These are phyloP conservation scores for Leishmania lainsoni DNA, from an alignment of 208 protist genomes.

Conservation along the genomic window DNA sequence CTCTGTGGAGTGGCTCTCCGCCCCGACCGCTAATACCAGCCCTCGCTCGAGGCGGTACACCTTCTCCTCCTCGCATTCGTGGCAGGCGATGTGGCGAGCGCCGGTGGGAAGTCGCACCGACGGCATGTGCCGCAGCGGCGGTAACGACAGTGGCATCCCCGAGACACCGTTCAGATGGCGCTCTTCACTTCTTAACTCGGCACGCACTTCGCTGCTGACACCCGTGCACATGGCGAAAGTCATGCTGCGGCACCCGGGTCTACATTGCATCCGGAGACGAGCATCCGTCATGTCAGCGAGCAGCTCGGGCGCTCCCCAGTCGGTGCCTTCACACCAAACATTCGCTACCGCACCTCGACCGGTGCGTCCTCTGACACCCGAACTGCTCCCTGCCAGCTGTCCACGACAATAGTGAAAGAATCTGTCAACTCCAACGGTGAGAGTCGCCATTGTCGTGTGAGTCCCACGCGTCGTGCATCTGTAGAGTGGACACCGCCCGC, in stretches of 20 bases:
- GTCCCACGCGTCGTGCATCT: neutral
- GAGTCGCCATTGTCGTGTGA: neutral
- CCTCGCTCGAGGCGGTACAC: neutral
- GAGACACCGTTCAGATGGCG: neutral
- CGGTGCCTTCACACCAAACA: constrained; percentile 11
- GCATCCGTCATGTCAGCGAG: neutral
- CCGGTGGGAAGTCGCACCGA: neutral
- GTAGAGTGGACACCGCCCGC: neutral
- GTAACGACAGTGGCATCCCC: neutral
- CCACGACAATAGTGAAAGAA: neutral
- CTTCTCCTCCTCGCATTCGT: neutral
- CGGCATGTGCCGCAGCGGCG: neutral
- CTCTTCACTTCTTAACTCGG: neutral
- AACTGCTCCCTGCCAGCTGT: neutral
- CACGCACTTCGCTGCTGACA: neutral
- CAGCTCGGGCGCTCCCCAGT: neutral
- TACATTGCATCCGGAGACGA: neutral
- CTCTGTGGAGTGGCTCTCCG: neutral
- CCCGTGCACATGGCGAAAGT: neutral
- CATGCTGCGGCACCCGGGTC: neutral
- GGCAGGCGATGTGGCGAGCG: neutral
- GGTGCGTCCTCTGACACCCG: neutral
- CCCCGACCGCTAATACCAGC: neutral
- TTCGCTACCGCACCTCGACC: constrained; percentile 10
- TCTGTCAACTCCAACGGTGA: neutral